Base-by-base conservation (phyloP, 169 alveolate species). In the Eimeria sp. region DNA sequence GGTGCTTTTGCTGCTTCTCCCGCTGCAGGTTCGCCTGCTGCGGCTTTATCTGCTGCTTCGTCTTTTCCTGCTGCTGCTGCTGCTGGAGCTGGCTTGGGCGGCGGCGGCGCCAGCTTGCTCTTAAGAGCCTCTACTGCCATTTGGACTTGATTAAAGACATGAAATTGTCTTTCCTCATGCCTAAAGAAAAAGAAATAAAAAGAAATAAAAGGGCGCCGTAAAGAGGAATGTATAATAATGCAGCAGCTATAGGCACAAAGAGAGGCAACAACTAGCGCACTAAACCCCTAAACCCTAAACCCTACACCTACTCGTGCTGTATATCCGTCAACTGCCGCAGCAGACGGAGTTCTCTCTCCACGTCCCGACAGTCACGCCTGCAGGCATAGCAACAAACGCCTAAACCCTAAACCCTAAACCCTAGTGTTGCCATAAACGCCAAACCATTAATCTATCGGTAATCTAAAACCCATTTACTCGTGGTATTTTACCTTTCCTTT, bases 261-360 rank as follows among this genome's bases (percentile, higher is more conserved):
- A 54, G 16, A 54, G 10, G 16, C 2, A 54, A 7, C 0, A 0
- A 54, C 61, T 11, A 1, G 2, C 10, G 16, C 10, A 54, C 1
- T 54, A 54, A 54, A 22, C 5, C 40, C 40, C 40, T 34, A 34
- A 34, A 34, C 40, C 40, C 40, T 34, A 34, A 34, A 34, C 40
- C 40, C 40, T 34, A 34, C 18, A 51, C 75, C 49, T 14, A 94
- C 96, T 63, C 57, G 61, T 94, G 96, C 67, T 94, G 96, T 34
- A 82, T n/a, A 5, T 94, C 94, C 13, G 96, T 65, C 65, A 94
- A 57, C 45, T 84, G 89, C n/a, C 96, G 87, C 47, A 94, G 82
- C 49, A 94, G 58, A 67, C 92, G 83, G 10, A 94, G 96, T 75
- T 94, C 96, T 34, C 63, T 14, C 65, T 94, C 96, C 90, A 94